phyloP scores from a whole-genome alignment of 2,329 filamentous ascomycete genomes.

The Colletotrichum lini region DNA sequence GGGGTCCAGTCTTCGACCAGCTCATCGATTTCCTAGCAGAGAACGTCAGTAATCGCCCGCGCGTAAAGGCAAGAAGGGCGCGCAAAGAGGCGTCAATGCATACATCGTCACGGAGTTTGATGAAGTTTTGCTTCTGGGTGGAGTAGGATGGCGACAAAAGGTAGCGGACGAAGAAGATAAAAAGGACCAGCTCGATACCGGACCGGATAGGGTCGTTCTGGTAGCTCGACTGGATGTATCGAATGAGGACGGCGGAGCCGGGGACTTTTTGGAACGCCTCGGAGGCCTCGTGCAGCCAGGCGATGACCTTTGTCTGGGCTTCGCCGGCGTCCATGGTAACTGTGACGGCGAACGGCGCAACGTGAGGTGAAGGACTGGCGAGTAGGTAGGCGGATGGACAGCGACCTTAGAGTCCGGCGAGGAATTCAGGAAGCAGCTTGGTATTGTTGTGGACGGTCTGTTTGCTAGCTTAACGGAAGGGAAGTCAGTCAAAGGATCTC shows the following conservation, averaged over 20 bases:
- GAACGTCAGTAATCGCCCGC: constrained; percentile 47
- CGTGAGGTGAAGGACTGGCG: neutral
- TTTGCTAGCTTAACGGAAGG: neutral
- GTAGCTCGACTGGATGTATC: constrained; percentile 97
- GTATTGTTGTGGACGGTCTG: neutral
- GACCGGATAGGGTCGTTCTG: constrained; percentile 96
- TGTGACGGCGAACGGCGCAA: neutral
- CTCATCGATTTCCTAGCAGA: constrained; percentile 86
- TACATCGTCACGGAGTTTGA: constrained; percentile 86
- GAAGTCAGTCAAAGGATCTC: neutral
- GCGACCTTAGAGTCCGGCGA: constrained; percentile 4
- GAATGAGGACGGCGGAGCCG: constrained; percentile 92
- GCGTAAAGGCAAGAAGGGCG: neutral
- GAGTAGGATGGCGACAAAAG: constrained; percentile 93
- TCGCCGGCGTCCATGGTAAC: constrained; percentile 74
- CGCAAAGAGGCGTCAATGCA: constrained; percentile 31
- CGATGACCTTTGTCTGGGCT: constrained; percentile 67
- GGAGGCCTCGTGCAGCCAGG: constrained; percentile 66
- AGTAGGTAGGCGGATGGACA: neutral
- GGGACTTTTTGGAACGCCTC: constrained; percentile 89
- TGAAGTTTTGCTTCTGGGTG: constrained; percentile 89
- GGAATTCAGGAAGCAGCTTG: neutral
- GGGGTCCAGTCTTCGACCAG: constrained; percentile 97
- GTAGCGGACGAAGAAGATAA: constrained; percentile 96
- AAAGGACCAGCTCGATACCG: constrained; percentile 91